Conservation (phyloP, 2,329 filamentous ascomycete species). For the Diaporthe amygdali region DNA sequence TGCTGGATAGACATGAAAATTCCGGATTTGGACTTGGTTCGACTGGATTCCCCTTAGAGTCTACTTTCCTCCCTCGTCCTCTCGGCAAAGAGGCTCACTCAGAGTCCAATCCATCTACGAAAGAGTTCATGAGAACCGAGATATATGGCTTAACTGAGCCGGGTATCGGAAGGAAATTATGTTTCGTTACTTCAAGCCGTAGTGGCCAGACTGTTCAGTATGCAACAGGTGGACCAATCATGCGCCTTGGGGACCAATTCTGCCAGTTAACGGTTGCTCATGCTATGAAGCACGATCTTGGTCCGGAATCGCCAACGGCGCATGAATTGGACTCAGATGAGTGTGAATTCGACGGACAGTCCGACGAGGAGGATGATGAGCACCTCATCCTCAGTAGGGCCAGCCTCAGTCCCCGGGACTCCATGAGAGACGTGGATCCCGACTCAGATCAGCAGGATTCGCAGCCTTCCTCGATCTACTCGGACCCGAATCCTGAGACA, state of each 20-base stretch:
- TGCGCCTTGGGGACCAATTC: neutral
- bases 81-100: neutral
- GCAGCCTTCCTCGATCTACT: neutral
- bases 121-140: neutral
- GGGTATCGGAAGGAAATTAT: neutral
- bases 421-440: neutral
- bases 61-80: neutral
- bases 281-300: neutral
- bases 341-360: neutral
- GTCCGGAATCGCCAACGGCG: neutral
- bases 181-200: neutral
- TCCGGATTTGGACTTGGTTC: accelerated
- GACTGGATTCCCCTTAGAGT: neutral
- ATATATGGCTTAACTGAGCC: neutral
- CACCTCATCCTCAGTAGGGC: neutral
- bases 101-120: accelerated
- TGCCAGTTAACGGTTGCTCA: neutral
- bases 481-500: neutral
- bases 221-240: neutral
- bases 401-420: neutral
- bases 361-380: neutral
- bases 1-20: neutral
- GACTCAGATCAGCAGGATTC: neutral
- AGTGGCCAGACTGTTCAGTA: neutral
- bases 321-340: neutral